Percentiles rank a stretch among this genome's conserved stretches.
Conservation (phyloP, 2,329 filamentous ascomycete species). For the Talaromyces sp. region DNA sequence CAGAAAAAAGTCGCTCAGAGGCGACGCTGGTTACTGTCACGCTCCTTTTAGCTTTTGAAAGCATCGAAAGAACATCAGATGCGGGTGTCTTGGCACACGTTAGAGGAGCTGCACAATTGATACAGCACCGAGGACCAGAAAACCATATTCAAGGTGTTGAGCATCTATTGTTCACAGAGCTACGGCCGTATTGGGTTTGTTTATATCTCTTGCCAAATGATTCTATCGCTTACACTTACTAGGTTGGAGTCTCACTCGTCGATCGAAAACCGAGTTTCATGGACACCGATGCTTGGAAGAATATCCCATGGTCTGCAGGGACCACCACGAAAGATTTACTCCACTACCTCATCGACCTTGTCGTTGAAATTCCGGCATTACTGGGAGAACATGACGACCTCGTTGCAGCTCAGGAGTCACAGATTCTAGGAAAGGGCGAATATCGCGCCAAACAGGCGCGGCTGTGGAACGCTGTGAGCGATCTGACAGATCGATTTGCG, state of each 20-base stretch:
- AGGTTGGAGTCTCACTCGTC: conserved; percentile 33
- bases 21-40: conserved; percentile 39
- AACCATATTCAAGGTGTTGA: conserved; percentile 41
- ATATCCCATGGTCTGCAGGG: conserved; percentile 37
- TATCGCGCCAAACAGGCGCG: conserved; percentile 31
- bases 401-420: conserved; percentile 23
- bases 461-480: conserved; percentile 35
- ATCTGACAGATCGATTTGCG: conserved; percentile 30
- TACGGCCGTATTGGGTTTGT: conserved; percentile 39
- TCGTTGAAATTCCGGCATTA: conserved; percentile 33
- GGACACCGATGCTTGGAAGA: conserved; percentile 38
- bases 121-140: conserved; percentile 39
- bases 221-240: background rate
- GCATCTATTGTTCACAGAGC: conserved; percentile 37
- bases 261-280: conserved; percentile 35
- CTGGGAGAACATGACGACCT: conserved; percentile 33
- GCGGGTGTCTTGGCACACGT: conserved; percentile 33
- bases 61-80: conserved; percentile 36
- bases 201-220: background rate
- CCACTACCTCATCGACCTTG: conserved; percentile 37
- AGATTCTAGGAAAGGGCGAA: conserved; percentile 30
- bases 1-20: conserved; percentile 36
- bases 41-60: conserved; percentile 39
- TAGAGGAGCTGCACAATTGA: conserved; percentile 34
- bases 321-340: conserved; percentile 37